A percentile compares a stretch with the other conserved stretches of the same genome.
Conservation (phyloP, 495 filamentous ascomycete genomes). For the Chaetomium fimeti region DNA sequence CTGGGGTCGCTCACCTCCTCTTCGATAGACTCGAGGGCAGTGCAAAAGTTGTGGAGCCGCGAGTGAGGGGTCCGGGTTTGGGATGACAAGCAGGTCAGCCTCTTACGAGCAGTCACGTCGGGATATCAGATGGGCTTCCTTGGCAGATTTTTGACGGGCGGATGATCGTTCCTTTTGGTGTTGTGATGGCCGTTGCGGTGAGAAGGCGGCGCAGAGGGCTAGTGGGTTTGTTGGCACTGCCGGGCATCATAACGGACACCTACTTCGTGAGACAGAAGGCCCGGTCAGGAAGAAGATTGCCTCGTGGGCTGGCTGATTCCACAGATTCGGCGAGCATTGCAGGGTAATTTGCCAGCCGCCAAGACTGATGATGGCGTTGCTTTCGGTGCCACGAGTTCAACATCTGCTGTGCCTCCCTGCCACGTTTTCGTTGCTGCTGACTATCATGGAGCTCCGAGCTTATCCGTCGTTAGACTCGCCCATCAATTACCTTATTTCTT, state of each 20-base stretch:
- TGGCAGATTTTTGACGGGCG: constrained; percentile 3
- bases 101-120: neutral
- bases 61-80: neutral
- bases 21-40: constrained; percentile 7
- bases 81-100: neutral
- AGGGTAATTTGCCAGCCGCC: neutral
- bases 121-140: constrained; percentile 2
- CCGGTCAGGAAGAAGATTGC: neutral
- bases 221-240: neutral
- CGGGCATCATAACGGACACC: neutral
- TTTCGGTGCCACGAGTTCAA: neutral
- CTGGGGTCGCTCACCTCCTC: neutral
- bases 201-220: neutral
- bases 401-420: constrained; percentile 13
- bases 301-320: neutral
- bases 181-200: neutral
- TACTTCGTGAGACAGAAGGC: neutral
- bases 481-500: neutral
- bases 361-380: constrained; percentile 6
- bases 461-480: neutral
- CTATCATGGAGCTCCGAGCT: neutral
- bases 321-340: neutral
- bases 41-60: constrained; percentile 17
- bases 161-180: constrained; percentile 2
- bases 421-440: neutral